A percentile compares a stretch with the other conserved stretches of the same genome.
These are phyloP conservation scores for Ophiostoma australiae DNA, from an alignment of 2,329 filamentous ascomycete species.

Conservation along the genomic window DNA sequence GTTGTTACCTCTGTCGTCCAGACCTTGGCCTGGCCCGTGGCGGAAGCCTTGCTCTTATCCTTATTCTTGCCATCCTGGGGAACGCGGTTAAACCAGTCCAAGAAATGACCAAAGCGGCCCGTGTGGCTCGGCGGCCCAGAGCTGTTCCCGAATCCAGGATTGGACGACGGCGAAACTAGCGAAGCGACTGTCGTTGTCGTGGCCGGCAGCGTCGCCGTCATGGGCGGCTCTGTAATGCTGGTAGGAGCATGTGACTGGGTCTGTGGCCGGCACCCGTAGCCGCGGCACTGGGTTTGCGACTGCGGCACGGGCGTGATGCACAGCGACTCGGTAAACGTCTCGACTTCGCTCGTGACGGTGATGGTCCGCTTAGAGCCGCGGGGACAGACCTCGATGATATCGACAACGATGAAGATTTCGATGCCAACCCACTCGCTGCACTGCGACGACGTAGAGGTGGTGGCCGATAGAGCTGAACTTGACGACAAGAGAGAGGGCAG, in stretches of 20 bases:
- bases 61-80: neutral
- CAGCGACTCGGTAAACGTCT: constrained; percentile 20
- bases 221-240: neutral
- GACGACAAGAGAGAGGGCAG: neutral
- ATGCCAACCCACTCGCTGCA: constrained; percentile 22
- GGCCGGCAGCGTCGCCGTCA: neutral
- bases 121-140: neutral
- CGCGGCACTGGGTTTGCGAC: constrained; percentile 12
- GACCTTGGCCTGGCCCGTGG: neutral
- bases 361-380: constrained; percentile 10
- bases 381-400: constrained; percentile 24
- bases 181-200: neutral
- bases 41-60: neutral
- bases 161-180: neutral
- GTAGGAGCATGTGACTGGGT: neutral
- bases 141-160: neutral
- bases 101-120: neutral
- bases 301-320: constrained; percentile 16
- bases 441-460: neutral
- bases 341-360: constrained; percentile 19
- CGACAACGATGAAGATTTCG: constrained; percentile 23
- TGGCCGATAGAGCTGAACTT: neutral
- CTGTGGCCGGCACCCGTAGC: constrained; percentile 20
- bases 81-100: constrained; percentile 4
- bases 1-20: neutral